phyloP scores from a whole-genome alignment of 352 stramenopile genomes.

The Pythium plurisporium region DNA sequence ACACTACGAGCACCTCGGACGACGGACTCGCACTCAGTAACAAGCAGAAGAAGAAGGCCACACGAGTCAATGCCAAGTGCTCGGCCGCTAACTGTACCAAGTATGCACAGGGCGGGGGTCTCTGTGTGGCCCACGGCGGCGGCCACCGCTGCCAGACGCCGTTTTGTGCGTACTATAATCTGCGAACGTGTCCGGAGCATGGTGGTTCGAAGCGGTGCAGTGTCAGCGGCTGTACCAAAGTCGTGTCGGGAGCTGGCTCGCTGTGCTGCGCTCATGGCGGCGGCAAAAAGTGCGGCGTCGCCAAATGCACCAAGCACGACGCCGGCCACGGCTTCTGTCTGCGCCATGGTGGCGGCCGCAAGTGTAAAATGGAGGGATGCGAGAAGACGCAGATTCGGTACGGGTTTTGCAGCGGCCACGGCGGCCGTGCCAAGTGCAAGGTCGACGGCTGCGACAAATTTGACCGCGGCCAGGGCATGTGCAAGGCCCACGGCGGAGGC shows the following conservation, averaged over 20 bases:
- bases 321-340: slow-evolving; percentile 63
- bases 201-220: slow-evolving; percentile 66
- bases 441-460: slow-evolving; percentile 74
- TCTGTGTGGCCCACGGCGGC: slow-evolving; percentile 63
- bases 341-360: slow-evolving; percentile 61
- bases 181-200: slow-evolving; percentile 71
- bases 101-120: slow-evolving; percentile 53
- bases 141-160: slow-evolving; percentile 68
- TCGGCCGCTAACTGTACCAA: slow-evolving; percentile 48
- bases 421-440: slow-evolving; percentile 66
- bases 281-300: slow-evolving; percentile 61
- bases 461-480: slow-evolving; percentile 70
- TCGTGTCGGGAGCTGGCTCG: slow-evolving; percentile 38
- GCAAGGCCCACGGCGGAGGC: slow-evolving; percentile 76
- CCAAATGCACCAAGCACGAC: slow-evolving; percentile 73
- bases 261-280: slow-evolving; percentile 67
- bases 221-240: slow-evolving; percentile 44
- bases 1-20: too few relatives aligned
- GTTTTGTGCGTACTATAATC: slow-evolving; percentile 65
- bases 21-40: too few relatives aligned
- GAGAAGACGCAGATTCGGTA: slow-evolving; percentile 77
- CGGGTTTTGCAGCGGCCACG: slow-evolving; percentile 67
- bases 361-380: slow-evolving; percentile 54
- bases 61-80: slow-evolving; percentile 25
- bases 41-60: neutral